Evolutionary conservation across 2,329 filamentous ascomycete genomes (phyloP), one percentile per base, ranked within the genome.

Genomic region (Colletotrichum chrysophilum): DNA sequence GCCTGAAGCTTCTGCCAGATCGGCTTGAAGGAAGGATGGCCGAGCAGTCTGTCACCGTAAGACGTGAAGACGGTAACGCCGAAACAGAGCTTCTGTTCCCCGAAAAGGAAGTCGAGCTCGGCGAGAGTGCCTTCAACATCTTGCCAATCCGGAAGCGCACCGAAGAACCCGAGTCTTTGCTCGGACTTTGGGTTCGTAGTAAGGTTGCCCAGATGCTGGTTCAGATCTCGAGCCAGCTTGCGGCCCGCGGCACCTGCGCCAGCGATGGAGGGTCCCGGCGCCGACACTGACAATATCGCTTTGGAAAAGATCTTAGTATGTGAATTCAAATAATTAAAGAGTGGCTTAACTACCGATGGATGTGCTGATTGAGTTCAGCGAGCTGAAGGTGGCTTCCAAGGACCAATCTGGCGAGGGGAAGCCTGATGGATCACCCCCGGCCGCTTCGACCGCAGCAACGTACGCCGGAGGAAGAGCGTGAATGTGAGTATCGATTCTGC

Each of bases 1-100:
- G 66, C 10, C n/a, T 82, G 71, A 9, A 82, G 70, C 21, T 60
- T 72, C 34, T 74, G 24, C 80, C 80, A 82, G 36, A 82, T 81
- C 12, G 79, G 80, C 64, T 65, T 71, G 71, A 81, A 82, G 13
- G 64, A 18, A 8, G 78, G 70, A n/a, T 81, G 62, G 2, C 79
- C 78, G 14, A 79, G 76, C 0, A 81, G 67, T 18, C 75, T 80
- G 36, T 74, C 74, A 2, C 79, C 80, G 60, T 82, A 81, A 14
- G 72, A 77, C 4, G 80, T 79, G 62, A 78, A 77, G 24, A 79
- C 73, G 10, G 74, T 74, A 21, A 81, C 79, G 4, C 80, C 79
- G 10, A 77, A 76, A 62, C 75, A 77, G 16, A 79, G 77, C 30
- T 77, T 78, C n/a, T 80, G 78, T 58, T 78, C 66, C n/a, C 72